Base-by-base conservation (phyloP, 441 rosid genomes). In the Macaranga tanarius region DNA sequence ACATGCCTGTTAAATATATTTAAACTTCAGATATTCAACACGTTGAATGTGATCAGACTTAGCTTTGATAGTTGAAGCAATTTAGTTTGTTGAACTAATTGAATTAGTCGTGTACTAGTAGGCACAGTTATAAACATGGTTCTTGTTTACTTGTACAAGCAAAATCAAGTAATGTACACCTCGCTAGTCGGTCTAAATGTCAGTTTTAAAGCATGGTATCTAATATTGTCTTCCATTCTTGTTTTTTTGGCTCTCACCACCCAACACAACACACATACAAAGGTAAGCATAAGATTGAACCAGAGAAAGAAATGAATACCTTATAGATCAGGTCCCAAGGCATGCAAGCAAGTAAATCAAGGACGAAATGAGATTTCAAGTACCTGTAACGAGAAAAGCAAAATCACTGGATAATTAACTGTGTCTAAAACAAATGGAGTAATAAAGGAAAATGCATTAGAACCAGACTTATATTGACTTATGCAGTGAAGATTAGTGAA, bases 261-360 rank as follows among this genome's bases (percentile, higher is more conserved):
- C 38, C 38, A 31, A 31, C 38, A 31, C 28, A 20, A 69, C 59
- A 78, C 67, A 16, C 2, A 78, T 74, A 16, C 2, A 45, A 25
- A 59, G 10, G 26, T 42, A 34, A 56, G 15, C 25, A 50, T 7
- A 51, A 31, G 34, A 17, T 10, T 5, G 17, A 70, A 15, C 65
- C 28, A 12, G 9, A 19, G 10, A 31, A 12, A 56, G 17, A 48
- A 58, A 48, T 13, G 45, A 45, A 66, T 86, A 95, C 98, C 97
- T 86, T 86, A 83, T 87, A 93, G 61, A 93, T 95, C 22, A 85
- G 13, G 80, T 93, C 98, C 99, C 98, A 95, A 55, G 98, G 99
- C 86, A 93, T 47, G 77, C 99, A 93, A 78, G 86, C 83, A 55
- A 95, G 88, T 28, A 92, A 75, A 81, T 93, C 98, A 67, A 88